Evolutionary conservation across 306 rosid genomes (phyloP).

Genomic region (Medicago truncatula): DNA sequence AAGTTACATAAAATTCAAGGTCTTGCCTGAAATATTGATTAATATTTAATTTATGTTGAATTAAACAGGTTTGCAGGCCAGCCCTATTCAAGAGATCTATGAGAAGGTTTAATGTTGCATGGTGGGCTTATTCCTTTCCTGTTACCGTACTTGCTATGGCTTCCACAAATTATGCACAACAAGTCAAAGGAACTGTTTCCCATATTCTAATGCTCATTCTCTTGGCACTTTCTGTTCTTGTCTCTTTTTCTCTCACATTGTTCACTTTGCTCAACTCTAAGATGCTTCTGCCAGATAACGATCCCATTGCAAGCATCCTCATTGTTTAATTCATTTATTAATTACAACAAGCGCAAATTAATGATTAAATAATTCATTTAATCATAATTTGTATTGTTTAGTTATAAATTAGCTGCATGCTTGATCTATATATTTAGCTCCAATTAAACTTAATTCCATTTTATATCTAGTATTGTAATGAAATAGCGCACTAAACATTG

Average conservation of each 20-base stretch:
- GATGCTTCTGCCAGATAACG: conserved; percentile 58
- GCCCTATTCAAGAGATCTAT: conserved; percentile 62
- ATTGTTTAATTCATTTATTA: conserved; percentile 1
- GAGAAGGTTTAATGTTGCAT: conserved; percentile 62
- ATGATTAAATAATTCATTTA: conserved; percentile 7
- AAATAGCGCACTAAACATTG: too few species aligned
- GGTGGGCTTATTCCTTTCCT: conserved; percentile 79
- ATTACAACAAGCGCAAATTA: background rate
- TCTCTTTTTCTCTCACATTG: conserved; percentile 38
- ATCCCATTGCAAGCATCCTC: conserved; percentile 47
- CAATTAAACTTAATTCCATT: too few species aligned
- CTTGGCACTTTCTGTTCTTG: conserved; percentile 46
- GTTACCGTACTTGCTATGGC: conserved; percentile 62
- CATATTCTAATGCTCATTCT: conserved; percentile 50
- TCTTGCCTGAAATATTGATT: too few species aligned
- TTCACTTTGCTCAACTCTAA: conserved; percentile 54
- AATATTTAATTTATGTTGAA: background rate
- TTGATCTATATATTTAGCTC: background rate
- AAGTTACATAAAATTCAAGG: too few species aligned
- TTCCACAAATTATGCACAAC: conserved; percentile 51
- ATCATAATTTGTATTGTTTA: background rate
- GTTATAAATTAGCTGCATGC: background rate
- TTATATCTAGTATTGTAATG: too few species aligned
- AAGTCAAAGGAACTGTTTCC: conserved; percentile 50
- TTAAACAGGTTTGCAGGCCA: conserved; percentile 62